phyloP scores from a whole-genome alignment of 2,329 filamentous ascomycete genomes.

The Colletotrichum tamarilloi region DNA sequence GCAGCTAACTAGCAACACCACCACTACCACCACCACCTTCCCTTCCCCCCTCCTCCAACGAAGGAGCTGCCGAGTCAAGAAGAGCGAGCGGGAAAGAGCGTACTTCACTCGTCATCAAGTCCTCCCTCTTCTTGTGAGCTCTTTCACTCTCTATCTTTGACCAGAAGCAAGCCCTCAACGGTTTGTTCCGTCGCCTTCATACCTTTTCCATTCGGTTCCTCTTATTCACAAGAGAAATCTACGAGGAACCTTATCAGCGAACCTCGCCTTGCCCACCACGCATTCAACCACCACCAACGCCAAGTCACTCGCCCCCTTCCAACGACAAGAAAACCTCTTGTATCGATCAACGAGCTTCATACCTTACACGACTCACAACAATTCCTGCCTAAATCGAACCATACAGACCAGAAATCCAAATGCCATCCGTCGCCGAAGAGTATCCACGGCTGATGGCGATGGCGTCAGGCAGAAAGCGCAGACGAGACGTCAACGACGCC shows the following conservation, averaged over 20 bases:
- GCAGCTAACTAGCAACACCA: slow-evolving; percentile 15
- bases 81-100: slow-evolving; percentile 2
- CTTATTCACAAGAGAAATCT: neutral
- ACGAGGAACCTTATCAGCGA: slow-evolving; percentile 8
- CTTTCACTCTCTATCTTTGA: neutral
- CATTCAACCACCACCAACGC: neutral
- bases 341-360: neutral
- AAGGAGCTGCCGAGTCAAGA: slow-evolving; percentile 26
- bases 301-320: neutral
- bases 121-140: neutral
- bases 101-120: slow-evolving; percentile 13
- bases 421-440: slow-evolving; percentile 37
- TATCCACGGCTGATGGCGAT: slow-evolving; percentile 31
- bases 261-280: neutral
- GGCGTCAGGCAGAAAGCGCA: slow-evolving; percentile 33
- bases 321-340: neutral
- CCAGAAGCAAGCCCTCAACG: neutral
- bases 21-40: neutral
- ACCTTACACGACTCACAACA: neutral
- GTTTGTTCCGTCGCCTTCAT: neutral
- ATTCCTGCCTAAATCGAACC: neutral
- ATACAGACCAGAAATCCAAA: slow-evolving; percentile 1
- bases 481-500: slow-evolving; percentile 35
- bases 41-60: neutral
- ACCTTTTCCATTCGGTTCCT: neutral